Evolutionary conservation across 1,284 basidiomycete species (phyloP).

Genomic region (Sanguinoderma infundibulare): DNA sequence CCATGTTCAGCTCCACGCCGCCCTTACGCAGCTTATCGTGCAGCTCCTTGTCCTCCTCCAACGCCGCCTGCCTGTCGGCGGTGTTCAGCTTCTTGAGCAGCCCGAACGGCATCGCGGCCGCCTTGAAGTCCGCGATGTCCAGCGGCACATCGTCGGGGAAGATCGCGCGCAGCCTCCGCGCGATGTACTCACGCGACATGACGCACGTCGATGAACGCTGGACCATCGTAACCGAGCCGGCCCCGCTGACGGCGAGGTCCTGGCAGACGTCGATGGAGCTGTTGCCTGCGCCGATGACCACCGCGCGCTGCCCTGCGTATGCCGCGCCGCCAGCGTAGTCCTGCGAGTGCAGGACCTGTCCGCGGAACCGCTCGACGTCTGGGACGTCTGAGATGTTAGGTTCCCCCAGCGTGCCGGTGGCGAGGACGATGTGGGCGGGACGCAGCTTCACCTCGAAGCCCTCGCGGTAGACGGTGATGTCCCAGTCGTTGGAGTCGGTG

Average conservation of each 20-base stretch:
- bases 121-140: slow-evolving; percentile 51
- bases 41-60: slow-evolving; percentile 43
- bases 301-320: slow-evolving; percentile 48
- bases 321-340: slow-evolving; percentile 42
- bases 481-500: slow-evolving; percentile 49
- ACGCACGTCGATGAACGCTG: slow-evolving; percentile 37
- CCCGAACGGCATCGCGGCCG: slow-evolving; percentile 44
- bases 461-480: slow-evolving; percentile 48
- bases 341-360: slow-evolving; percentile 48
- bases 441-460: slow-evolving; percentile 48
- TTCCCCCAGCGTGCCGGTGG: slow-evolving; percentile 56
- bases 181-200: slow-evolving; percentile 33
- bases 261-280: slow-evolving; percentile 50
- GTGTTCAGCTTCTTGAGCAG: slow-evolving; percentile 39
- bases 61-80: slow-evolving; percentile 15
- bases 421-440: slow-evolving; percentile 63
- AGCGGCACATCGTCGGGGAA: slow-evolving; percentile 49
- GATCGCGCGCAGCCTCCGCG: slow-evolving; percentile 23
- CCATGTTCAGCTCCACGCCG: slow-evolving; percentile 62
- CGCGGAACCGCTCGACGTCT: slow-evolving; percentile 43
- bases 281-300: slow-evolving; percentile 56
- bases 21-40: slow-evolving; percentile 59
- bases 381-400: slow-evolving; percentile 50
- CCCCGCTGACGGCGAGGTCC: slow-evolving; percentile 48
- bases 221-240: slow-evolving; percentile 36